Conservation (phyloP, 345 rosid genomes). For the Linum usitatissimum region DNA sequence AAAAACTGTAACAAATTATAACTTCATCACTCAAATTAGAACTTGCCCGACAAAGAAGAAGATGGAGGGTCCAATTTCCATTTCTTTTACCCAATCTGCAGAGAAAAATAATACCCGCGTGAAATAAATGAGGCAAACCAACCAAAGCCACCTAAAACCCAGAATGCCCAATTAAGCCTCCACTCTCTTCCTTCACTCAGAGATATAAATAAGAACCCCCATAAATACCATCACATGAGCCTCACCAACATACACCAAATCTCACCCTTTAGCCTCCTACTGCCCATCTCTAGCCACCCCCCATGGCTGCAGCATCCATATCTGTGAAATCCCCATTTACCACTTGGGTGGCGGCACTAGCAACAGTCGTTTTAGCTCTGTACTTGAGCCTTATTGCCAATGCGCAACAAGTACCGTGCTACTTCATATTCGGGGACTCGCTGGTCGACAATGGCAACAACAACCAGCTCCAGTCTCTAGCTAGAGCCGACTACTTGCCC, state of each 20-base stretch:
- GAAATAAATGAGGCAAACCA: not conserved
- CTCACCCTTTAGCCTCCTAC: not conserved
- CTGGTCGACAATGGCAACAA: constrained; percentile 21
- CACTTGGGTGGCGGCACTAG: too few species aligned
- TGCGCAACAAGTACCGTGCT: constrained; percentile 14
- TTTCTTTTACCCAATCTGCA: too few species aligned
- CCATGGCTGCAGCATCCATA: not conserved
- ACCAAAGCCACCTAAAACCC: not conserved
- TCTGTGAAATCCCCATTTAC: too few species aligned
- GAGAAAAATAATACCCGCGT: not conserved
- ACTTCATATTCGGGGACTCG: constrained; percentile 21
- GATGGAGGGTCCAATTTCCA: not conserved
- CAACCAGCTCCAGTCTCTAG: constrained; percentile 5
- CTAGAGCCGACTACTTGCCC: constrained; percentile 13
- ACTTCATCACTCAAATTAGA: too few species aligned
- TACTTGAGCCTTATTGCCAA: not conserved
- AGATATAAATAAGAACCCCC: not conserved
- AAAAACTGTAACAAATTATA: too few species aligned
- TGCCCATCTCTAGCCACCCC: not conserved
- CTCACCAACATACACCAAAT: not conserved
- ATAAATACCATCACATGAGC: not conserved
- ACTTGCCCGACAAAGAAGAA: not conserved
- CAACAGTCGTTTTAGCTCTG: not conserved
- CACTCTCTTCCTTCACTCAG: not conserved
- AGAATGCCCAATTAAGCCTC: not conserved